Base-by-base conservation (phyloP, 2,329 filamentous ascomycete species). In the Botrytis cinerea region DNA sequence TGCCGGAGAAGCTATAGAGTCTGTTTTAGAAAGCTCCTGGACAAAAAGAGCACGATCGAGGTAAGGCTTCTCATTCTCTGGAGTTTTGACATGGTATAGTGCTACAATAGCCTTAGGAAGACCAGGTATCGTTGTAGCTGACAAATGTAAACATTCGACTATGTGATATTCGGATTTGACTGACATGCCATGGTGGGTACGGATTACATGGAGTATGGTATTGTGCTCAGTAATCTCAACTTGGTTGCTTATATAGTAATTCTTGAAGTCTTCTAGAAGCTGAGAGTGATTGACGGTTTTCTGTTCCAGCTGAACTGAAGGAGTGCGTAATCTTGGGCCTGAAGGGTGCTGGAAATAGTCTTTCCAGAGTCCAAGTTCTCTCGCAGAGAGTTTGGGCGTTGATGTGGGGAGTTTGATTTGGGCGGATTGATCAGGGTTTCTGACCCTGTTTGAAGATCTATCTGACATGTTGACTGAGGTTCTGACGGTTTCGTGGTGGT, bases 1-100 rank as follows among this genome's bases (percentile, higher is more conserved):
- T n/a, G 14, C 2, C 0, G 38, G 1, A 62, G 22, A n/a, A n/a
- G 4, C n/a, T 16, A 2, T n/a, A 12, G n/a, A 1, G 0, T 8
- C 51, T 28, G 2, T 2, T 16, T 54, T 8, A 7, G 7, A 25
- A 16, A 12, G 12, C 5, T 16, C 25, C 38, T 28, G 1, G 22
- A 40, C 22, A 43, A 43, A 62, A 18, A 40, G 22, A 28, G 25
- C n/a, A 28, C 51, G 25, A 25, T n/a, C 22, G 22, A 51, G 14
- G 5, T 54, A 54, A 16, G 5, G n/a, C 14, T 54, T 16, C 22
- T 4, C 7, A 5, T 16, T 62, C 12, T 43, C 35, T 18, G 25
- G 25, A 2, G 2, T 7, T 8, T 14, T 62, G 0, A 20, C 0
- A 4, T 22, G 6, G 14, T 28, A 28, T 4, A 62, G 9, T 16